phyloP scores from a whole-genome alignment of 192 early-diverging fungal genomes.

The Globomyces pollinis-pini region DNA sequence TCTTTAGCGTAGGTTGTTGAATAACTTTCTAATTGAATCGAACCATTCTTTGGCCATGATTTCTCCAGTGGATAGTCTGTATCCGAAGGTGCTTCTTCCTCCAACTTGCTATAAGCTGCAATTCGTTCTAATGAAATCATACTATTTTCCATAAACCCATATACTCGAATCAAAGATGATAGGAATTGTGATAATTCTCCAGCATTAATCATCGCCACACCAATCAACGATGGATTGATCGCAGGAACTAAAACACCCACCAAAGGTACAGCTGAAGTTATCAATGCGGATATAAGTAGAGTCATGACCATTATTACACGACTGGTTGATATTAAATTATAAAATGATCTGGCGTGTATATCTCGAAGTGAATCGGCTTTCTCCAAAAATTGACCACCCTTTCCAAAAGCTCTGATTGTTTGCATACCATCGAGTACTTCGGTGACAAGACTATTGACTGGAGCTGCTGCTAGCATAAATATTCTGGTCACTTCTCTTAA shows the following conservation, averaged over 20 bases:
- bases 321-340: slow-evolving; percentile 12
- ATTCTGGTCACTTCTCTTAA: slow-evolving; percentile 1
- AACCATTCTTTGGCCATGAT: slow-evolving; percentile 58
- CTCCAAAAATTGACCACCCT: slow-evolving; percentile 5
- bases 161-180: slow-evolving; percentile 29
- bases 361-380: not conserved
- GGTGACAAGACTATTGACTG: not conserved
- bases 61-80: slow-evolving; percentile 44
- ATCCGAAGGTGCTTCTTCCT: slow-evolving; percentile 59
- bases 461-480: not conserved
- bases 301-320: not conserved
- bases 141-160: slow-evolving; percentile 10
- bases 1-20: slow-evolving; percentile 70
- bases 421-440: slow-evolving; percentile 4
- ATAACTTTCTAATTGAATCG: slow-evolving; percentile 58
- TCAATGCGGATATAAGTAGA: slow-evolving; percentile 19
- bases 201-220: slow-evolving; percentile 59
- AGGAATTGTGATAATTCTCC: slow-evolving; percentile 62
- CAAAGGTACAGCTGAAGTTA: slow-evolving; percentile 20
- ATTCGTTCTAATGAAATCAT: slow-evolving; percentile 56
- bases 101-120: slow-evolving; percentile 64
- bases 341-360: slow-evolving; percentile 16
- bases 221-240: slow-evolving; percentile 18
- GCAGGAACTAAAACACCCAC: slow-evolving; percentile 37
- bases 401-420: slow-evolving; percentile 16